Evolutionary conservation across 2,329 filamentous ascomycete genomes (phyloP), one percentile per base, ranked within the genome.

Genomic region (Fusarium sp.): DNA sequence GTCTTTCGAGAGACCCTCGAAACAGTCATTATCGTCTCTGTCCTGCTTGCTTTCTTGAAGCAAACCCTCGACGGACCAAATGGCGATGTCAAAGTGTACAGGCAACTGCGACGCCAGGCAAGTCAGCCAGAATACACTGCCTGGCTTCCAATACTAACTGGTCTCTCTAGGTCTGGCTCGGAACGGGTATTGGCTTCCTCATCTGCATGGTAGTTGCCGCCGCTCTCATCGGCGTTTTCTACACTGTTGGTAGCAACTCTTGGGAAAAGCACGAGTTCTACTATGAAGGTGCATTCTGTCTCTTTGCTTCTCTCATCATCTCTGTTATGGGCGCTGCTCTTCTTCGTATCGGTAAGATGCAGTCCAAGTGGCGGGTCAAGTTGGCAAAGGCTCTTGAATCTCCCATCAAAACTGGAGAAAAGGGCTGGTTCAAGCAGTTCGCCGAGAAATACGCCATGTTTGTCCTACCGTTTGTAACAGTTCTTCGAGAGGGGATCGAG

Each of bases 281-380:
- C 71, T 97, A 93, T 86, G 94, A 97, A 77, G 93, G 92, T 59
- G 87, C 90, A 50, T 96, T 97, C 75, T 88, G 86, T 20, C 83
- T 97, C 43, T 78, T 96, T 53, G 93, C 94, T 5, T 86, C 89
- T 20, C 72, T 96, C 71, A 94, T 97, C 81, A 96, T 97, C 81
- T 92, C 92, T 38, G 73, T 94, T 66, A 91, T 97, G 83, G 94
- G 94, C 29, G 91, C 90, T 32, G 93, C 92, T 7, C 87, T 97
- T 30, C 88, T 97, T 10, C 90, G 94, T 27, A 87, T 97, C 59
- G 91, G 90, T 66, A 96, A 95, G 80, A 87, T 96, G 79, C 92
- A 94, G 78, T 90, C 92, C 67, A 96, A 96, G 81, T 97, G 94
- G 94, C 88, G 90, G n/a, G 83, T 91, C 74, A 96, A 96, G 87